Percentiles rank a stretch among this genome's conserved stretches.
These are phyloP conservation scores for Themeda triandra DNA, from an alignment of 176 grass and related monocot species.

Conservation along the genomic window DNA sequence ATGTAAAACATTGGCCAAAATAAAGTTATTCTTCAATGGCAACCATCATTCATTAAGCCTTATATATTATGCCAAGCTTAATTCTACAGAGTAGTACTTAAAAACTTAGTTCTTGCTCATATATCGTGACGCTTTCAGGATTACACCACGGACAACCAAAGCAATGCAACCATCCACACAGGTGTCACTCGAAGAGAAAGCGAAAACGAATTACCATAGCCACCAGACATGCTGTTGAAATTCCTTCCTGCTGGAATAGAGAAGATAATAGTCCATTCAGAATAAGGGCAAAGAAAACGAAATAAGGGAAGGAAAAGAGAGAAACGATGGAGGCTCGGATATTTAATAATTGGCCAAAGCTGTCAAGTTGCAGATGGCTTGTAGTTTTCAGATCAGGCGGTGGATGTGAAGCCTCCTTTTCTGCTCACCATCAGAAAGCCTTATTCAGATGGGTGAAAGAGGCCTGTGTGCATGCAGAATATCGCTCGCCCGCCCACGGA, in stretches of 20 bases:
- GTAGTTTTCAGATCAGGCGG: constrained; percentile 41
- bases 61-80: not conserved
- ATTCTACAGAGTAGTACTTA: not conserved
- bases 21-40: constrained; percentile 11
- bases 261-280: constrained; percentile 29
- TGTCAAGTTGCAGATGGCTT: constrained; percentile 35
- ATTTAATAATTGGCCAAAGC: constrained; percentile 48
- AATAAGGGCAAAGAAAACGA: not conserved
- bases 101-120: not conserved
- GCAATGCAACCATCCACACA: not conserved
- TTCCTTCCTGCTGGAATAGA: not conserved
- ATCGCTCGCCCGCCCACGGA: not conserved
- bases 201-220: constrained; percentile 12
- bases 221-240: not conserved
- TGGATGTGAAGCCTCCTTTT: constrained; percentile 25
- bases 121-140: not conserved
- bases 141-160: not conserved
- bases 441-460: constrained; percentile 36
- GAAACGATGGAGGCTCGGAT: not conserved
- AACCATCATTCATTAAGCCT: too few relatives aligned
- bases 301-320: not conserved
- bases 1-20: constrained; percentile 13
- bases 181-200: not conserved
- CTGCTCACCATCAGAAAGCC: not conserved
- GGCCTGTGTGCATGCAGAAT: constrained; percentile 27